Evolutionary conservation across 306 rosid genomes (phyloP).

Genomic region (Vicia faba): DNA sequence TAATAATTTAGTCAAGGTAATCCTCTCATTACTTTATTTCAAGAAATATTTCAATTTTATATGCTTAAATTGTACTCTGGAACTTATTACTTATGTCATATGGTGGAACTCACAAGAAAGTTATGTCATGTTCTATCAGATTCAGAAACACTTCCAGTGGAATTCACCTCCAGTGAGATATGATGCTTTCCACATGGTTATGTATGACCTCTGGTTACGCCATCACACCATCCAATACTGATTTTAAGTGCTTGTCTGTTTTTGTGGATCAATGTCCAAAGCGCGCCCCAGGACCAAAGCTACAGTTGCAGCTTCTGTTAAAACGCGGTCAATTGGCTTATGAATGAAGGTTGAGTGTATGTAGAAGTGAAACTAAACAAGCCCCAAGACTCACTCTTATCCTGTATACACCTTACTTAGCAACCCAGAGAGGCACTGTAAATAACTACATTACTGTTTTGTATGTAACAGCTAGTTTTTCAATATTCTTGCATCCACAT

Average conservation of each 20-base stretch:
- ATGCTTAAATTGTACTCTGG: neutral
- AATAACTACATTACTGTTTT: constrained; percentile 41
- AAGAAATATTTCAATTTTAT: neutral
- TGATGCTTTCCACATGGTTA: constrained; percentile 95
- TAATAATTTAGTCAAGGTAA: constrained; percentile 75
- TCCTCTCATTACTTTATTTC: constrained; percentile 15
- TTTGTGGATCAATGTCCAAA: neutral
- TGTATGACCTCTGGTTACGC: constrained; percentile 95
- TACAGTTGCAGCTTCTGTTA: neutral
- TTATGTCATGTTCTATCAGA: constrained; percentile 52
- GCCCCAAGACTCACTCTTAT: constrained; percentile 27
- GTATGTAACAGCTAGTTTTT: constrained; percentile 29
- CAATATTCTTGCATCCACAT: constrained; percentile 33
- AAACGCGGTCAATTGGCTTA: neutral
- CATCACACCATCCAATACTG: constrained; percentile 80
- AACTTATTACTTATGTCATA: neutral
- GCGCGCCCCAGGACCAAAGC: neutral
- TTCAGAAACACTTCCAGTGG: constrained; percentile 95
- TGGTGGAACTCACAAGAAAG: constrained; percentile 33
- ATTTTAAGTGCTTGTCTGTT: neutral
- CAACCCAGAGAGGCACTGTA: constrained; percentile 52
- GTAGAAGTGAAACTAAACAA: neutral
- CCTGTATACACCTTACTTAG: constrained; percentile 49
- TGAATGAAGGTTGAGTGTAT: neutral
- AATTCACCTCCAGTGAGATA: constrained; percentile 75